Evolutionary conservation across 371 early-diverging fungal genomes (phyloP).

Genomic region (Mortierella sp.): DNA sequence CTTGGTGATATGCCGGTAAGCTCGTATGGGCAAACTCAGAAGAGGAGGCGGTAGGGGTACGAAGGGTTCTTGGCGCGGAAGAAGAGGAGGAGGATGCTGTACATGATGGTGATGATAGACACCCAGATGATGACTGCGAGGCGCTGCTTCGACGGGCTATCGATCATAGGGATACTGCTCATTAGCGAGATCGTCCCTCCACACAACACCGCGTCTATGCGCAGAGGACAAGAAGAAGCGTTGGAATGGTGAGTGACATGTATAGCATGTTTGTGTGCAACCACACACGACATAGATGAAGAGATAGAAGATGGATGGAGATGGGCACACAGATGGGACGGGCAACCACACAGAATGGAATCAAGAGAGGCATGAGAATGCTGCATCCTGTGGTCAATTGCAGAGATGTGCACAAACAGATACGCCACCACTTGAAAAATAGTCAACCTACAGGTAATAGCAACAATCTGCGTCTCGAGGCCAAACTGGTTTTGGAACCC

Average conservation of each 20-base stretch:
- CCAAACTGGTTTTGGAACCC: conserved; percentile 84
- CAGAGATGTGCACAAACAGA: not conserved
- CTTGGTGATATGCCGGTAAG: not conserved
- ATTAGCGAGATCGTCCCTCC: conserved; percentile 31
- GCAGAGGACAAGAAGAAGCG: not conserved
- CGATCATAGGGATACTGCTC: conserved; percentile 58
- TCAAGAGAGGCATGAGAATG: not conserved
- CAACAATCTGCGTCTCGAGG: conserved; percentile 83
- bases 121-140: conserved; percentile 67
- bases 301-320: not conserved
- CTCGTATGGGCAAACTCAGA: conserved; percentile 12
- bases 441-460: conserved; percentile 74
- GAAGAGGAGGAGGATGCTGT: conserved; percentile 71
- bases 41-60: conserved; percentile 81
- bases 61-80: conserved; percentile 80
- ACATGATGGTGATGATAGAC: conserved; percentile 66
- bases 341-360: not conserved
- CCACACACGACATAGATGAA: not conserved
- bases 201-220: conserved; percentile 34
- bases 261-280: not conserved
- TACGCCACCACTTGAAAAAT: not conserved
- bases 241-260: not conserved
- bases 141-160: conserved; percentile 62
- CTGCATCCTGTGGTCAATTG: not conserved
- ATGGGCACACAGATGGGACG: not conserved